Percentiles rank a stretch among this genome's conserved stretches.
Conservation (phyloP, 139 green algal genomes). For the Chlamydomonas urium region DNA sequence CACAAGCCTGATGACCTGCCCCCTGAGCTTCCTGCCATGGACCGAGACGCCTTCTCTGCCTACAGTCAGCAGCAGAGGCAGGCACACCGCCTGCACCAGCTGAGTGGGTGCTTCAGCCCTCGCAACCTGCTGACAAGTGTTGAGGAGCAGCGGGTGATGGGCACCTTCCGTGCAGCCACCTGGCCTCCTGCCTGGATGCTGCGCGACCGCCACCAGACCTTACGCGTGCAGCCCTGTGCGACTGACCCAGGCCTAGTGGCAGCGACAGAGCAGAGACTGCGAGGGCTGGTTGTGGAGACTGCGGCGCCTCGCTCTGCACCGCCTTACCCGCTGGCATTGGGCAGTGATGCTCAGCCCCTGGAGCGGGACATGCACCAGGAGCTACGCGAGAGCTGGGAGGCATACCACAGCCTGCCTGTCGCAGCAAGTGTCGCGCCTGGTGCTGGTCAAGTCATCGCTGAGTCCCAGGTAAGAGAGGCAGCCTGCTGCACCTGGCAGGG, state of each 20-base stretch:
- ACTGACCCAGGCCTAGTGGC: slow-evolving; percentile 1
- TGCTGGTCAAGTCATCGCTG: too few relatives aligned
- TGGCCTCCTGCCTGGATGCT: not conserved
- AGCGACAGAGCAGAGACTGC: slow-evolving; percentile 9
- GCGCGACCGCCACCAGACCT: not conserved
- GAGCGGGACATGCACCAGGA: slow-evolving; percentile 30
- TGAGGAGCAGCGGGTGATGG: slow-evolving; percentile 22
- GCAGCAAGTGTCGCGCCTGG: too few relatives aligned
- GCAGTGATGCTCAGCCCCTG: not conserved
- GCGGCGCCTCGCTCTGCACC: too few relatives aligned
- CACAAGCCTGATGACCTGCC: not conserved
- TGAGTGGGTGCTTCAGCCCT: slow-evolving; percentile 7
- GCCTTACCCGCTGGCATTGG: not conserved
- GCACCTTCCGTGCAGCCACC: not conserved
- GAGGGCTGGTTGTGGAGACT: not conserved
- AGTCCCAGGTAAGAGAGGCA: too few relatives aligned
- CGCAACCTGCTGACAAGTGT: slow-evolving; percentile 12
- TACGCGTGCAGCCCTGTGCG: slow-evolving; percentile 17
- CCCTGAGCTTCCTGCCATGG: not conserved
- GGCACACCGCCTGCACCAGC: not conserved
- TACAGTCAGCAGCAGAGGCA: not conserved
- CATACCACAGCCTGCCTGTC: slow-evolving; percentile 13
- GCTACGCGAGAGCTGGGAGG: slow-evolving; percentile 32
- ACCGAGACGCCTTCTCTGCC: not conserved
- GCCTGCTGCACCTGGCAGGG: too few relatives aligned